These are phyloP conservation scores for Alternaria consortialis DNA, from an alignment of 2,329 filamentous ascomycete species.

Conservation along the genomic window DNA sequence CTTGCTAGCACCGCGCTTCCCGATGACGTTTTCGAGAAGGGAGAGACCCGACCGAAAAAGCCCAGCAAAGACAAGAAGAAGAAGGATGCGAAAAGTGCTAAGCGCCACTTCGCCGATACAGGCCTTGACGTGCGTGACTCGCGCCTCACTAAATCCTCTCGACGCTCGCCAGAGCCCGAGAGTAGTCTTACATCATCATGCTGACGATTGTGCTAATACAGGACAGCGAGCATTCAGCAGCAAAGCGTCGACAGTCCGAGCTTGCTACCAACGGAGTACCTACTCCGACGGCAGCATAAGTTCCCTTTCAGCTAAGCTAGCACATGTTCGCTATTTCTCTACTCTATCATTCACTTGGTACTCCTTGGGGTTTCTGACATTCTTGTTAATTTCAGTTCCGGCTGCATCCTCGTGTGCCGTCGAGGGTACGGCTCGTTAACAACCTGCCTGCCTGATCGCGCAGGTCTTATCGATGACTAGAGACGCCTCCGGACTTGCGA, in stretches of 20 bases:
- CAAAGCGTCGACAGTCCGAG: slow-evolving; percentile 47
- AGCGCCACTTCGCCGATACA: slow-evolving; percentile 56
- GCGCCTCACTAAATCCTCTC: slow-evolving; percentile 30
- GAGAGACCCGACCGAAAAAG: slow-evolving; percentile 66
- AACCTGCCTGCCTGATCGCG: slow-evolving; percentile 20
- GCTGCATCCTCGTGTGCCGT: slow-evolving; percentile 23
- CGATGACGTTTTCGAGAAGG: slow-evolving; percentile 84
- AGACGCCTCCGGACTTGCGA: slow-evolving; percentile 13
- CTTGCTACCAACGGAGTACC: slow-evolving; percentile 41
- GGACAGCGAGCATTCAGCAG: slow-evolving; percentile 44
- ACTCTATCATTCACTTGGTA: slow-evolving; percentile 21
- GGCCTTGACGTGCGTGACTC: slow-evolving; percentile 57
- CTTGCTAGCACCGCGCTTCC: slow-evolving; percentile 79
- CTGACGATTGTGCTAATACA: slow-evolving; percentile 51
- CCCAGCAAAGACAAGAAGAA: slow-evolving; percentile 54
- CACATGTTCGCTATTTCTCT: slow-evolving; percentile 38
- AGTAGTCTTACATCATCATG: slow-evolving; percentile 32
- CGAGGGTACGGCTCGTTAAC: slow-evolving; percentile 21
- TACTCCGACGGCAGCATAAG: slow-evolving; percentile 41
- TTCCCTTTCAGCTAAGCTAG: slow-evolving; percentile 40
- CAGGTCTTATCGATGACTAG: neutral
- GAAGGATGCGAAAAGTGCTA: slow-evolving; percentile 43
- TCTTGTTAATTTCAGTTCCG: slow-evolving; percentile 36
- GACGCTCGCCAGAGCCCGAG: slow-evolving; percentile 26
- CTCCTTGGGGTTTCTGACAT: slow-evolving; percentile 35